Conservation (phyloP, 331 rosid genomes). For the Cydonia oblonga region DNA sequence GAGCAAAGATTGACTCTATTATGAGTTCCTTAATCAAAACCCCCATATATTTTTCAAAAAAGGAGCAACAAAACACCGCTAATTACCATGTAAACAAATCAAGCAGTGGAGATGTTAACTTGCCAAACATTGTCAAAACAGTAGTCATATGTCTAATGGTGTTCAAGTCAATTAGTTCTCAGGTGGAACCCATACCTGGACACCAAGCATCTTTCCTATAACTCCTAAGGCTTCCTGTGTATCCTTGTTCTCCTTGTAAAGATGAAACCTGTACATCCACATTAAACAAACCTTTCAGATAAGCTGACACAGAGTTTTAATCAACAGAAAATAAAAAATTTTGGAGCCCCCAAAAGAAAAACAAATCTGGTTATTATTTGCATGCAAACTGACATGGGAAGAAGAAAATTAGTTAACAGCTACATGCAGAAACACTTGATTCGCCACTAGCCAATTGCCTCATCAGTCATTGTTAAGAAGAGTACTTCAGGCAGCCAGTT, state of each 20-base stretch:
- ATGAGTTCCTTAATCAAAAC: background rate
- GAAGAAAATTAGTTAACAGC: background rate
- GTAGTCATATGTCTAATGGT: background rate
- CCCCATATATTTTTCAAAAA: background rate
- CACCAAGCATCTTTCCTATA: slow-evolving; percentile 79
- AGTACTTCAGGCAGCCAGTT: background rate
- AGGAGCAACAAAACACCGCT: background rate
- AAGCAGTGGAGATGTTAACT: background rate
- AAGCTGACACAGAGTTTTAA: slow-evolving; percentile 7
- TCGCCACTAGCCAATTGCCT: background rate
- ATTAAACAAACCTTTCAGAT: slow-evolving; percentile 13
- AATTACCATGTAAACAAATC: background rate
- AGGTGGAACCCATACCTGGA: slow-evolving; percentile 42
- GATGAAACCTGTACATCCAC: slow-evolving; percentile 58
- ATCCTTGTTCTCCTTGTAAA: slow-evolving; percentile 93
- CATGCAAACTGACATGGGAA: background rate
- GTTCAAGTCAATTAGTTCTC: background rate
- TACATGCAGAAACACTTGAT: background rate
- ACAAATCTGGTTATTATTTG: background rate
- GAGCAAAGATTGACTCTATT: background rate
- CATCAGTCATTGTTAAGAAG: background rate
- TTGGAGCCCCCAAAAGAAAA: background rate
- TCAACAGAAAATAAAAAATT: background rate
- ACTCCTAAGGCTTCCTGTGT: slow-evolving; percentile 87
- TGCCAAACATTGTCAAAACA: background rate